Percentiles rank a stretch among this genome's conserved stretches.
Evolutionary conservation across 2,329 filamentous ascomycete genomes (phyloP).

Genomic region (Hymenoscyphus scutula): DNA sequence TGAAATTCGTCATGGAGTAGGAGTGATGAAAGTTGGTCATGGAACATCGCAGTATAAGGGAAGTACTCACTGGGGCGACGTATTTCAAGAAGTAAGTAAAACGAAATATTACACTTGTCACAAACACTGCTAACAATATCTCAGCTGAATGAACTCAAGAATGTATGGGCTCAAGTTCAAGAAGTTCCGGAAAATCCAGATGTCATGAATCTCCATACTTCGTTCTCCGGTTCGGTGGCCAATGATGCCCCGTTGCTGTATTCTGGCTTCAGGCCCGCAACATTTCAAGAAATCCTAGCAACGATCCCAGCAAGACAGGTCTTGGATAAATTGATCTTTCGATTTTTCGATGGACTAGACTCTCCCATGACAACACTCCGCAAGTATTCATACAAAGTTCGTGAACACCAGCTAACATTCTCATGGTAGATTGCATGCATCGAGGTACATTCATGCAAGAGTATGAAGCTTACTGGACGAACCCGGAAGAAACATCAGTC

Average conservation of each 20-base stretch:
- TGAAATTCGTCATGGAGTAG: conserved; percentile 68
- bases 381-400: conserved; percentile 18
- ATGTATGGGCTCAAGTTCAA: conserved; percentile 78
- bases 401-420: conserved; percentile 8
- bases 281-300: conserved; percentile 73
- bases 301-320: conserved; percentile 75
- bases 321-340: conserved; percentile 75
- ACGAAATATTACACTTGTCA: conserved; percentile 10
- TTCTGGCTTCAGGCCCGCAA: conserved; percentile 64
- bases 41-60: conserved; percentile 75
- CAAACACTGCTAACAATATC: not conserved
- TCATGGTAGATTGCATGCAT: conserved; percentile 64
- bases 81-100: conserved; percentile 60
- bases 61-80: conserved; percentile 75
- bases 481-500: conserved; percentile 65
- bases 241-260: conserved; percentile 69
- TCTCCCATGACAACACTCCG: conserved; percentile 50
- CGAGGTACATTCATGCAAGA: conserved; percentile 78
- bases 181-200: conserved; percentile 65
- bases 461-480: conserved; percentile 56
- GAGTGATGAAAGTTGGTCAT: conserved; percentile 71
- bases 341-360: conserved; percentile 81
- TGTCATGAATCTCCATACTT: conserved; percentile 57
- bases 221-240: conserved; percentile 51
- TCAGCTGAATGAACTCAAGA: conserved; percentile 30